phyloP scores from a whole-genome alignment of 148 eudicot species.

The Camellia sinensis region DNA sequence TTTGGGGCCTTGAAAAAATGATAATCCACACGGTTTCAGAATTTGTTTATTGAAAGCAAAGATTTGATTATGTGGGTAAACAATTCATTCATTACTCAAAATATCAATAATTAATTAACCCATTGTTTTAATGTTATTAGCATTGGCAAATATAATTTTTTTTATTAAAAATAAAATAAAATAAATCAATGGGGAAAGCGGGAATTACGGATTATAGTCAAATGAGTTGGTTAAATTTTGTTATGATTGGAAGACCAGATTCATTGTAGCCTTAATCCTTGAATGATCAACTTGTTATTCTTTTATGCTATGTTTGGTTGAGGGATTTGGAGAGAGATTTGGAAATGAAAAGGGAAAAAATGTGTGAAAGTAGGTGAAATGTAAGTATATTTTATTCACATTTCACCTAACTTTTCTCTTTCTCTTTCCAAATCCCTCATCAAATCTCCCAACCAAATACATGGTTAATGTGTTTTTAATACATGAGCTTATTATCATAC shows the following conservation, averaged over 20 bases:
- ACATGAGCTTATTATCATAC: too few relatives aligned
- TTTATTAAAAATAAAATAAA: not conserved
- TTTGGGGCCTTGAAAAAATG: not conserved
- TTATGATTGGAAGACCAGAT: slow-evolving; percentile 5
- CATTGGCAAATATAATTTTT: too few relatives aligned
- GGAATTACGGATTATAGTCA: not conserved
- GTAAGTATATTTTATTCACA: too few relatives aligned
- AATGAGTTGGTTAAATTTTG: not conserved
- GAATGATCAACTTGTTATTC: slow-evolving; percentile 3
- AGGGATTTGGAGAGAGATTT: too few relatives aligned
- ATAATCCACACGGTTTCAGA: not conserved
- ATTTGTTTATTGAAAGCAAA: not conserved
- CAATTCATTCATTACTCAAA: not conserved
- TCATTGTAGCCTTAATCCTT: slow-evolving; percentile 9
- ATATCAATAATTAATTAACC: not conserved
- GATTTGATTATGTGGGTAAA: not conserved
- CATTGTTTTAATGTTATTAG: not conserved
- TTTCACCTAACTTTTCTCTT: too few relatives aligned
- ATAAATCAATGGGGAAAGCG: not conserved
- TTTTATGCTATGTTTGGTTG: too few relatives aligned
- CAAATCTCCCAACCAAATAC: too few relatives aligned
- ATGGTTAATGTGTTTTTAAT: not conserved
- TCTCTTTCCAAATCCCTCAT: too few relatives aligned
- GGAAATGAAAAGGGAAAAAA: too few relatives aligned
- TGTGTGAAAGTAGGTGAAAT: too few relatives aligned